phyloP scores from a whole-genome alignment of 257 asterid genomes.

The Scutellaria baicalensis region DNA sequence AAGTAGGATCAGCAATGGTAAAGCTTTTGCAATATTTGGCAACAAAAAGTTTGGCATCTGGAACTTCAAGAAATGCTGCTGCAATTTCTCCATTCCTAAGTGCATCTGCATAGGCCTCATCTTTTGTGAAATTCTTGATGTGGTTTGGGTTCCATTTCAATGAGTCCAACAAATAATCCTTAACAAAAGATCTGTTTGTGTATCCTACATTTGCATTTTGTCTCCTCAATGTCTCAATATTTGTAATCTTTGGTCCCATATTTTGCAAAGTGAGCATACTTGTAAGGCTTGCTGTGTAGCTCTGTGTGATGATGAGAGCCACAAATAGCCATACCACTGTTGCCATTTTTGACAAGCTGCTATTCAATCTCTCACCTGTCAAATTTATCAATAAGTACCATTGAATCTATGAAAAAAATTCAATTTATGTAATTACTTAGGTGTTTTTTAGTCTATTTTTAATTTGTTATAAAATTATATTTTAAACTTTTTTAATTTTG shows the following conservation, averaged over 20 bases:
- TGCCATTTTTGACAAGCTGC: slow-evolving; percentile 34
- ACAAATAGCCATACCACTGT: slow-evolving; percentile 33
- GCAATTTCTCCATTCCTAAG: slow-evolving; percentile 22
- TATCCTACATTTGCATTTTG: slow-evolving; percentile 24
- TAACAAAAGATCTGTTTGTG: slow-evolving; percentile 25
- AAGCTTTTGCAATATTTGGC: slow-evolving; percentile 39
- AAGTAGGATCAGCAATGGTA: slow-evolving; percentile 28
- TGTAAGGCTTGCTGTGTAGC: slow-evolving; percentile 37
- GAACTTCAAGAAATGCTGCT: slow-evolving; percentile 35
- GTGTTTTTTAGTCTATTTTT: no score
- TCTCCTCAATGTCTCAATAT: slow-evolving; percentile 20
- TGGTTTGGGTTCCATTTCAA: slow-evolving; percentile 5
- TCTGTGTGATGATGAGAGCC: slow-evolving; percentile 32
- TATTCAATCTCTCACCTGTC: slow-evolving; percentile 24
- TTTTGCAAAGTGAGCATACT: slow-evolving; percentile 33
- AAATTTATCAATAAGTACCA: neutral
- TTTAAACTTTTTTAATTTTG: no score
- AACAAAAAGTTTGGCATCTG: slow-evolving; percentile 26
- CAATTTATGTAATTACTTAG: no score
- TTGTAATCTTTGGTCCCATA: slow-evolving; percentile 20
- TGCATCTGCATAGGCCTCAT: slow-evolving; percentile 13
- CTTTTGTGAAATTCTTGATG: neutral
- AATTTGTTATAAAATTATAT: no score
- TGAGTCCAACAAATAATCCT: slow-evolving; percentile 2
- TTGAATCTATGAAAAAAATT: no score